Base-by-base conservation (phyloP, 768 basidiomycete genomes). In the Tephrocybe sp. region DNA sequence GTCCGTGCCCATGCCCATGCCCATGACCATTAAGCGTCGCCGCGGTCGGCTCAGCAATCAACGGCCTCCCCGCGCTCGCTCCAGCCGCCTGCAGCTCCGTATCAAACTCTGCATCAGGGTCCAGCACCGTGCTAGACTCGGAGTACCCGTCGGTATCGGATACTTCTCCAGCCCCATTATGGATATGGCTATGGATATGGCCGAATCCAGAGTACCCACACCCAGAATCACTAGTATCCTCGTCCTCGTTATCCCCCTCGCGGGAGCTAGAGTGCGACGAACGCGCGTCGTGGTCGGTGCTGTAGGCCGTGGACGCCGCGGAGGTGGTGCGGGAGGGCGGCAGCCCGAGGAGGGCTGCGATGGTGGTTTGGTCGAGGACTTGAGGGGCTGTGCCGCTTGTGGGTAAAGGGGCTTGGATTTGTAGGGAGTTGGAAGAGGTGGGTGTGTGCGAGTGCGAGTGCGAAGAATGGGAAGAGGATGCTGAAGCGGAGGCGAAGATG, bases 401-500 rank as follows among this genome's bases (percentile, higher is more conserved):
- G 1, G 83, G 80, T 49, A 80, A 74, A 6, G 81, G 82, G n/a
- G 80, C 79, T 47, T 78, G 71, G 32, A 83, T 80, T 6, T 50
- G 55, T 9, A 44, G 23, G 55, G 51, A 3, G 26, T 26, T 39
- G 11, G 56, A 58, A 16, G 50, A 35, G 42, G 33, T 4, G 49
- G 33, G 56, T 52, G 45, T 54, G 60, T 31, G 61, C 56, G 13
- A 54, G 60, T 3, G 53, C 54, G 2, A 55, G 54, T 45, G 54
- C 57, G 34, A 56, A 34, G 9, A 52, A 19, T 19, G 11, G 47
- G 51, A 22, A 53, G 55, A 22, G 51, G 35, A 26, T 23, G n/a
- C 3, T n/a, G 54, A 68, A 5, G 82, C 88, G 5, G 87, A 90
- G 3, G 88, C 88, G 62, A 91, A 90, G 36, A 91, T 87, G 11